Evolutionary conservation across 768 basidiomycete genomes (phyloP), one percentile per base, ranked within the genome.

Genomic region (Rhodotorula paludigena): DNA sequence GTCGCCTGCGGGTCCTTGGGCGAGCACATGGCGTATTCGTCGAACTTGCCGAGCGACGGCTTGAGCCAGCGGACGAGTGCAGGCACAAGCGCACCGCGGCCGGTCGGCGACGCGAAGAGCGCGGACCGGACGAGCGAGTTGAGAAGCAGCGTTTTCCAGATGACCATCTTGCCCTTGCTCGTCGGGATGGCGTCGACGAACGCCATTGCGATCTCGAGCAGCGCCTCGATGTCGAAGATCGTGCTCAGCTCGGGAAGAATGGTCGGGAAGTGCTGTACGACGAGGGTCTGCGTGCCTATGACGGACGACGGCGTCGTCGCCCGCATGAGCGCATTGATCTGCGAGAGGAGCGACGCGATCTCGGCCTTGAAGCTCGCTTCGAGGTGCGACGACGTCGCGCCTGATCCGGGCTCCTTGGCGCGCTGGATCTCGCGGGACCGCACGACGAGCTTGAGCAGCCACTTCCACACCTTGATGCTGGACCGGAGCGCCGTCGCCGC

Each of bases 391-490:
- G 88, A 86, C 0, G 90, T 92, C 2, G 88, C 85, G 18, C 87
- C 89, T 81, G 89, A 86, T 1, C 87, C 87, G 32, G 87, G 77
- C 66, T 92, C 90, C 75, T 87, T 87, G 11, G 82, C 81, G 15
- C 68, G 67, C 68, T 66, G 60, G 41, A 75, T 53, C 63, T 71
- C 90, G 42, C 92, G 82, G 5, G 92, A 87, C n/a, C 89, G 84
- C 23, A 89, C 86, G 75, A 96, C 89, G 79, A 98, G 90, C 77
- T 89, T 90, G 85, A 97, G 90, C 73, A 98, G 86, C 76, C 93
- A 91, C 75, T 92, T 89, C 92, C 92, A 94, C 38, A 97, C 94
- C 78, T 97, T 97, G 67, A 98, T 81, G 23, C 92, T 89, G 18
- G 90, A 86, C 41, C 93, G 86, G 62, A 97, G 83, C 10, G 85